Base-by-base conservation (phyloP, 2,329 filamentous ascomycete species). In the Remersonia thermophila region DNA sequence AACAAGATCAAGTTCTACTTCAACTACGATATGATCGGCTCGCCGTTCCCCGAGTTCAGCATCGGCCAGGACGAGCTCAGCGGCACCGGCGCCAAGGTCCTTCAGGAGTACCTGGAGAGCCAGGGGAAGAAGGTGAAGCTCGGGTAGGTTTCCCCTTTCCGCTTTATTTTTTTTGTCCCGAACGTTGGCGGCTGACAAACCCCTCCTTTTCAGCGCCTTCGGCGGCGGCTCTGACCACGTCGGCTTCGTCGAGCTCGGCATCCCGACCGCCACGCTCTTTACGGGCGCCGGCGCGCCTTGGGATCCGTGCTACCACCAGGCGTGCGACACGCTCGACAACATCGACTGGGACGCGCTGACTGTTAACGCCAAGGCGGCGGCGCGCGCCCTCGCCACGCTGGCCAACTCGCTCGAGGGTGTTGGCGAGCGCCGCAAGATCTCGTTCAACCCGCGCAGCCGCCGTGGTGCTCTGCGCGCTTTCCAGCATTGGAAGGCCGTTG, bases 191-290 rank as follows among this genome's bases (percentile, higher is more conserved):
- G 57, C 57, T 41, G 7, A 62, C 57, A 2, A 56, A n/a, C n/a
- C n/a, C 20, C 5, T 23, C 20, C 5, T 23, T 9, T 9, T 62
- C 27, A 69, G 65, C n/a, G 60, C 60, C 3, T 74, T 75, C 41
- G 63, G 67, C 26, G 71, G 69, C 3, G 66, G 73, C 32, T 73
- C 66, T 7, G 75, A 80, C 49, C 78, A 79, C 44, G 70, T 67
- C 10, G 66, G 69, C 1, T 79, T 80, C 59, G 59, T 71, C 25
- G 59, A 69, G 27, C 58, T 65, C 17, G 66, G 70, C 27, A 76
- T 74, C 47, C 69, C 61, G 13, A 64, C 54, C 28, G 71, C 58
- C n/a, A 72, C 72, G 7, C 58, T 79, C 14, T 73, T 73, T 47
- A 77, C 73, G 3, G 75, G 75, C 3, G 73, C 70, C 1, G 71